Evolutionary conservation across 1,284 basidiomycete species (phyloP).

Genomic region (Vanrija sp.): DNA sequence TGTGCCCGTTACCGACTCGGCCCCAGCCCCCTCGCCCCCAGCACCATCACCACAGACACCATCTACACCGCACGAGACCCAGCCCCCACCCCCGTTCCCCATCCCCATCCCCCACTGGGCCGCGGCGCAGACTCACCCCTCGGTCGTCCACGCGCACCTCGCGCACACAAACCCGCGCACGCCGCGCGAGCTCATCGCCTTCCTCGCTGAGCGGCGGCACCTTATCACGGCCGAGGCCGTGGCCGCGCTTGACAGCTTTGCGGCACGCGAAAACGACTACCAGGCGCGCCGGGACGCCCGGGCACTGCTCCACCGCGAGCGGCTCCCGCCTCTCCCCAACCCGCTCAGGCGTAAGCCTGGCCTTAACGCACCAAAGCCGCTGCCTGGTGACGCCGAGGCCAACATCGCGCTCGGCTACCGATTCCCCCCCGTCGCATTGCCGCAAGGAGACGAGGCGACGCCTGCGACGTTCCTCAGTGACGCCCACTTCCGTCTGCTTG

Average conservation of each 20-base stretch:
- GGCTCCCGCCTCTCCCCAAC: neutral
- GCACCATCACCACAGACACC: no score
- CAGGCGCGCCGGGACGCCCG: neutral
- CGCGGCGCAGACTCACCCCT: neutral
- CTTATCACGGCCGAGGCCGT: neutral
- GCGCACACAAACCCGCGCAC: neutral
- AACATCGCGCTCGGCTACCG: slow-evolving; percentile 1
- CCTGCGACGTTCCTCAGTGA: neutral
- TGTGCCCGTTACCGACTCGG: no score
- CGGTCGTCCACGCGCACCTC: slow-evolving; percentile 3
- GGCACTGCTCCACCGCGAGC: neutral
- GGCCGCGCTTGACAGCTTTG: slow-evolving; percentile 1
- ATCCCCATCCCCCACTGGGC: neutral
- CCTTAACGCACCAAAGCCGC: neutral
- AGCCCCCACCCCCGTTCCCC: no score
- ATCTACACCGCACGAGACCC: no score
- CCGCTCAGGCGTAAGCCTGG: no score
- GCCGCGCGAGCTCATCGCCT: neutral
- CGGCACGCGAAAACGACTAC: neutral
- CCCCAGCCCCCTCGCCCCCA: no score
- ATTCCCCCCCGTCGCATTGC: neutral
- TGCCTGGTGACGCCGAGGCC: neutral
- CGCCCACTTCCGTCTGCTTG: slow-evolving; percentile 6
- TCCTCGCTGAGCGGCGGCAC: neutral
- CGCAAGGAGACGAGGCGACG: neutral